Evolutionary conservation across 768 basidiomycete species (phyloP).

Genomic region (Tulasnella sp.): DNA sequence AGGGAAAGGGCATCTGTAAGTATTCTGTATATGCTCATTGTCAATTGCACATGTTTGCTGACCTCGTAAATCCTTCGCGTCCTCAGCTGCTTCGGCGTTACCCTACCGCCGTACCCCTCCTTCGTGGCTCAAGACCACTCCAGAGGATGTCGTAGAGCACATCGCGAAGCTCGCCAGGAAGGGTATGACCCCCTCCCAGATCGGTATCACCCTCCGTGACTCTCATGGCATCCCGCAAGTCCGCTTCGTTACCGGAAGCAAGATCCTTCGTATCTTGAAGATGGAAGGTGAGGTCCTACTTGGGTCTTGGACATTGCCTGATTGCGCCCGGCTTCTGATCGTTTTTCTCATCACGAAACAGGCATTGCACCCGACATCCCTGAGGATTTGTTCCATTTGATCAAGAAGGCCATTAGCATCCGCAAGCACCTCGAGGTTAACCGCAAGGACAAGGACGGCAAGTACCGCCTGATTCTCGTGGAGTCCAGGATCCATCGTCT

Average conservation of each 20-base stretch:
- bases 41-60: neutral
- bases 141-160: conserved; percentile 90
- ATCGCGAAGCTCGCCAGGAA: conserved; percentile 96
- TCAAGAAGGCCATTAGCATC: conserved; percentile 99
- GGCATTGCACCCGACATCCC: conserved; percentile 96
- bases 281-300: conserved; percentile 62
- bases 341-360: conserved; percentile 25
- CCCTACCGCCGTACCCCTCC: conserved; percentile 94
- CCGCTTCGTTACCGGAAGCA: conserved; percentile 97
- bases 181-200: conserved; percentile 95
- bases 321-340: neutral
- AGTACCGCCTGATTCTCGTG: conserved; percentile 93
- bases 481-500: conserved; percentile 98
- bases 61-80: neutral
- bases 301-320: neutral
- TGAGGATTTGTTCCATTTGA: conserved; percentile 98
- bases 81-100: conserved; percentile 80
- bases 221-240: conserved; percentile 98
- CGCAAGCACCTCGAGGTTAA: conserved; percentile 97
- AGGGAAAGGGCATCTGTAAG: conserved; percentile 98
- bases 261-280: conserved; percentile 97
- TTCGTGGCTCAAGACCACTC: conserved; percentile 91
- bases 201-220: conserved; percentile 96
- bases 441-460: conserved; percentile 99
- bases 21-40: conserved; percentile 20